phyloP scores from a whole-genome alignment of 139 green algal species.

The Tetradesmus obliquus region DNA sequence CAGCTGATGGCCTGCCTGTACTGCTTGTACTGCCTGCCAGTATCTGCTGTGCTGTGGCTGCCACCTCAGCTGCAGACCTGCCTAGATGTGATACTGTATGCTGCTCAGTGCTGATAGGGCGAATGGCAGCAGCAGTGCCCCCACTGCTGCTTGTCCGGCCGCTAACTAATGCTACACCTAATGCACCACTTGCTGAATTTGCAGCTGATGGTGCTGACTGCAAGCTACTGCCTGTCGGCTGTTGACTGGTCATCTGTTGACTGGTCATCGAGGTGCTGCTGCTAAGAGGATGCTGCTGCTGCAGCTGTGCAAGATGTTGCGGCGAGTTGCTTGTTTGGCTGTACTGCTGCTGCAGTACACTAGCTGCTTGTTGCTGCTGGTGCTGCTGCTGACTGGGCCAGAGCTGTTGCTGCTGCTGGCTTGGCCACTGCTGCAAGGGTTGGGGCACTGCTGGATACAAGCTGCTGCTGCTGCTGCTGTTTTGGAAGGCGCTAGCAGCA shows the following conservation, averaged over 20 bases:
- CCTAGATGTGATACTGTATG: neutral
- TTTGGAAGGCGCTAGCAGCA: neutral
- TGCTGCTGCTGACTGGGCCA: neutral
- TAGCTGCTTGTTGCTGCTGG: neutral
- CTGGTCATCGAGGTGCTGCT: neutral
- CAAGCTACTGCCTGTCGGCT: neutral
- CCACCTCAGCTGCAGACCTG: neutral
- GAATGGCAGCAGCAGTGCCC: neutral
- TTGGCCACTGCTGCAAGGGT: neutral
- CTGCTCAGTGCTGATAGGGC: neutral
- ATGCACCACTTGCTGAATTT: neutral
- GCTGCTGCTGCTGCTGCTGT: conserved; percentile 18
- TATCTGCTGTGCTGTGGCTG: neutral
- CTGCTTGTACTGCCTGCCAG: neutral
- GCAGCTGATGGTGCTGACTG: neutral
- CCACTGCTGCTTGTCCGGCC: neutral
- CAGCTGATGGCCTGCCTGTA: neutral
- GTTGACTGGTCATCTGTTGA: neutral
- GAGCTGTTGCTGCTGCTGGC: conserved; percentile 26
- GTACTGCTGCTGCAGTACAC: neutral
- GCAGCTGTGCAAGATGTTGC: neutral
- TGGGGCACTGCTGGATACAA: neutral
- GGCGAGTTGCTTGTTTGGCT: neutral
- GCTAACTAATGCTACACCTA: neutral
- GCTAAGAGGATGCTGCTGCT: neutral